A percentile compares a stretch with the other conserved stretches of the same genome.
These are phyloP conservation scores for Aegilops umbellulata DNA, from an alignment of 176 grass and related monocot genomes.

Conservation along the genomic window DNA sequence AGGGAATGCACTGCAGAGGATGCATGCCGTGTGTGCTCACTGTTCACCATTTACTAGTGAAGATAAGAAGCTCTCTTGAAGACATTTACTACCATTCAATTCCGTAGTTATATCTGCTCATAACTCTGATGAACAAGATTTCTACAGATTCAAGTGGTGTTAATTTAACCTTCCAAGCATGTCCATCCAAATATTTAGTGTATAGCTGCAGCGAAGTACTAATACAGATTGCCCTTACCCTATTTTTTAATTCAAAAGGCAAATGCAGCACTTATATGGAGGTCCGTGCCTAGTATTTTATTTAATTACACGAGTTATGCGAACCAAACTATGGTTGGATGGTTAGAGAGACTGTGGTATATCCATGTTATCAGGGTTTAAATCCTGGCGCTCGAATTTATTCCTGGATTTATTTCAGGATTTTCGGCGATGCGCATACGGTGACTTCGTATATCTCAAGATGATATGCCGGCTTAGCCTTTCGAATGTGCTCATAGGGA, in stretches of 20 bases:
- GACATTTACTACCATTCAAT: slow-evolving; percentile 23
- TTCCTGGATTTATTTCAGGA: too few relatives aligned
- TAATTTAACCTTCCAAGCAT: neutral
- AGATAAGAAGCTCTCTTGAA: neutral
- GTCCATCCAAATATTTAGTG: neutral
- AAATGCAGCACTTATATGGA: neutral
- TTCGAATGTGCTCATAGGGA: too few relatives aligned
- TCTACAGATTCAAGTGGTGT: neutral
- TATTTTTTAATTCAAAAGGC: neutral
- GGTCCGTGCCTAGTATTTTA: too few relatives aligned
- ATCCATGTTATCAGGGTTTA: too few relatives aligned
- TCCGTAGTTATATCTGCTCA: neutral
- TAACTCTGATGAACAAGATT: neutral
- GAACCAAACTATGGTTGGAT: too few relatives aligned
- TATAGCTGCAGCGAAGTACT: neutral
- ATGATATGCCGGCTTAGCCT: too few relatives aligned
- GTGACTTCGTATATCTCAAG: too few relatives aligned
- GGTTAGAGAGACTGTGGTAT: too few relatives aligned
- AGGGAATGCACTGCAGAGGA: neutral
- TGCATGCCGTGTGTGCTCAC: neutral
- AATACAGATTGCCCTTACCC: neutral
- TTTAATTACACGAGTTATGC: too few relatives aligned
- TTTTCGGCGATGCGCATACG: too few relatives aligned
- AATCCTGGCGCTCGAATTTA: too few relatives aligned
- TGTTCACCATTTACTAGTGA: neutral